phyloP scores from a whole-genome alignment of 495 filamentous ascomycete genomes.

The Daldinia caldariorum region DNA sequence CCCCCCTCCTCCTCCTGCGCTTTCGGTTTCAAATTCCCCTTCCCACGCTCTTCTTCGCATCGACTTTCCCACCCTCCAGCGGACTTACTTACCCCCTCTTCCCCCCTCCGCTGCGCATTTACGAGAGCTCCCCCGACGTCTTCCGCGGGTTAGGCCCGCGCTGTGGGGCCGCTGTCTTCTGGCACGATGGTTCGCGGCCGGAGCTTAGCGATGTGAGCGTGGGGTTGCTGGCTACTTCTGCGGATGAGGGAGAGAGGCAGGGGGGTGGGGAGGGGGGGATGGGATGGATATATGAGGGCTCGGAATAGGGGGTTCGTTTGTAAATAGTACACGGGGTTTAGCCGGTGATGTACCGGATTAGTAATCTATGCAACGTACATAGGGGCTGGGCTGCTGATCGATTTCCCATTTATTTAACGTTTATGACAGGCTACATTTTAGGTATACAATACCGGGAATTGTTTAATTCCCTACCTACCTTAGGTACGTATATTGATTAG shows the following conservation, averaged over 20 bases:
- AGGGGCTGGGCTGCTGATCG: too few relatives aligned
- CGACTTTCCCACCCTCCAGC: slow-evolving; percentile 51
- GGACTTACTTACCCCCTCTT: neutral
- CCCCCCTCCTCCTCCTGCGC: neutral
- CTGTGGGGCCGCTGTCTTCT: slow-evolving; percentile 76
- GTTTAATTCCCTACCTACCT: too few relatives aligned
- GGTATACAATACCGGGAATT: too few relatives aligned
- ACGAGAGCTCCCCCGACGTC: slow-evolving; percentile 64
- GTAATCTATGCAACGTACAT: too few relatives aligned
- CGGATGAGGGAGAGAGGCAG: too few relatives aligned
- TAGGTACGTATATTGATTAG: too few relatives aligned
- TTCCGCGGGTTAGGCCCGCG: slow-evolving; percentile 69
- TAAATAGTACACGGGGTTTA: neutral
- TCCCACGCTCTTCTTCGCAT: slow-evolving; percentile 44
- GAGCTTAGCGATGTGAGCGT: slow-evolving; percentile 72
- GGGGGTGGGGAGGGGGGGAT: slow-evolving; percentile 49
- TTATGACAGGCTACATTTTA: too few relatives aligned
- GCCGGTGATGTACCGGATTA: too few relatives aligned
- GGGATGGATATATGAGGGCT: neutral
- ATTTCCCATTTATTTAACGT: too few relatives aligned
- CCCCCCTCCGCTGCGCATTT: slow-evolving; percentile 39
- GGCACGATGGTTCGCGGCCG: slow-evolving; percentile 65
- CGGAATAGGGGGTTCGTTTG: neutral
- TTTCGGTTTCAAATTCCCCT: neutral
- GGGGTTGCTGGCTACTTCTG: slow-evolving; percentile 62